These are phyloP conservation scores for Primulina huaijiensis DNA, from an alignment of 257 asterid species.

Conservation along the genomic window DNA sequence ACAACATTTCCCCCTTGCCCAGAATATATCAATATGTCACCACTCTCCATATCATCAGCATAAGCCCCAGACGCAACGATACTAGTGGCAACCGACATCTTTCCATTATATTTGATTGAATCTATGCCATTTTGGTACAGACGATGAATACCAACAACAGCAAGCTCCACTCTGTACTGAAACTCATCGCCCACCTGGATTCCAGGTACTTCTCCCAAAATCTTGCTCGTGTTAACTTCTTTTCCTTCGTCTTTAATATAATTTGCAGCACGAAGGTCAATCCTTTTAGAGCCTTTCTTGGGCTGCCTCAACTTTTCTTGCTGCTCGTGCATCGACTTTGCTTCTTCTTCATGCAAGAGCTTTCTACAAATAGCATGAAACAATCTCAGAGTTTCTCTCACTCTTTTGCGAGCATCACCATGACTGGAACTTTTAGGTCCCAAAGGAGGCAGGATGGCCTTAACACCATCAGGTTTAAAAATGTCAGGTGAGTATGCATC, in stretches of 20 bases:
- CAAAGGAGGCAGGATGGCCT: conserved; percentile 56
- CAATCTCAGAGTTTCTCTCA: conserved; percentile 61
- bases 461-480: conserved; percentile 23
- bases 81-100: conserved; percentile 50
- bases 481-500: conserved; percentile 22
- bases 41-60: conserved; percentile 53
- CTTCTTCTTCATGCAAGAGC: conserved; percentile 76
- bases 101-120: conserved; percentile 34
- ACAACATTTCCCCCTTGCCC: conserved; percentile 74
- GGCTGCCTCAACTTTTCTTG: conserved; percentile 33
- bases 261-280: conserved; percentile 59
- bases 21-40: conserved; percentile 60
- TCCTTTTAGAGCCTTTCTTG: conserved; percentile 36
- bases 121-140: conserved; percentile 73
- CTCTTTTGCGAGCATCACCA: conserved; percentile 73
- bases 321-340: conserved; percentile 37
- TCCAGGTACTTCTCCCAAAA: conserved; percentile 64
- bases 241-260: conserved; percentile 44
- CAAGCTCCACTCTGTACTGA: conserved; percentile 81
- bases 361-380: conserved; percentile 65
- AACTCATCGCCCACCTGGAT: conserved; percentile 87
- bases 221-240: conserved; percentile 47
- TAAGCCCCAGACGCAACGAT: conserved; percentile 77
- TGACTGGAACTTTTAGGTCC: conserved; percentile 51
- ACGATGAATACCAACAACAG: conserved; percentile 78